Evolutionary conservation across 225 moss, liverwort and hornwort species (phyloP).

Genomic region (Bryum argenteum): DNA sequence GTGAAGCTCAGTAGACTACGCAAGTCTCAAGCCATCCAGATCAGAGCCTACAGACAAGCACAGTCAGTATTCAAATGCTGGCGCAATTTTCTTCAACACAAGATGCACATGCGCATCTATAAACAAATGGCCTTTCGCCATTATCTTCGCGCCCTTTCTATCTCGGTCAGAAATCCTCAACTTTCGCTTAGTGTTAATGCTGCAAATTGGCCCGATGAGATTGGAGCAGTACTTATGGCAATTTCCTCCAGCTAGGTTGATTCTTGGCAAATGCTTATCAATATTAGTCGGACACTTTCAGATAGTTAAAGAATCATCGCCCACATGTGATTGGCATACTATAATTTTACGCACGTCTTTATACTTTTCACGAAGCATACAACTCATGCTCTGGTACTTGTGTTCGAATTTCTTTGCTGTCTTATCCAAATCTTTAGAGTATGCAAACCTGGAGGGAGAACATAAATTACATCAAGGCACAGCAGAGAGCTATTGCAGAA

Average conservation of each 20-base stretch:
- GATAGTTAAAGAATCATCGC: conserved; percentile 2
- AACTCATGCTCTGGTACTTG: conserved; percentile 29
- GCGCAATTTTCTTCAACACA: conserved; percentile 77
- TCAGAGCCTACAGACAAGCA: conserved; percentile 59
- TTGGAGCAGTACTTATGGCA: conserved; percentile 19
- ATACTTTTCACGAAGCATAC: background rate
- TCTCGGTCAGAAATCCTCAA: conserved; percentile 57
- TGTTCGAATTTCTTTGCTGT: conserved; percentile 2
- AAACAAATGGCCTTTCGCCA: conserved; percentile 97
- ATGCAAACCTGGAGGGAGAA: conserved; percentile 89
- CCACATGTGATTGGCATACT: background rate
- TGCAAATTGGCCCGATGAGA: background rate
- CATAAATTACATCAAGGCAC: conserved; percentile 79
- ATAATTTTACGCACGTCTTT: conserved; percentile 9
- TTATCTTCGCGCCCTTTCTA: conserved; percentile 76
- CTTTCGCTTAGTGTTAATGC: conserved; percentile 6
- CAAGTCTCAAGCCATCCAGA: conserved; percentile 54
- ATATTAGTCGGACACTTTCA: background rate
- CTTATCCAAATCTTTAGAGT: conserved; percentile 52
- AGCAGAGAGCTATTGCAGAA: conserved; percentile 82
- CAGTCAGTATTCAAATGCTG: conserved; percentile 75
- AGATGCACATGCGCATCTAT: conserved; percentile 68
- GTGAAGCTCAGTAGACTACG: conserved; percentile 58
- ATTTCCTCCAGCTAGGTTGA: conserved; percentile 7
- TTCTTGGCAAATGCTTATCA: conserved; percentile 16